These are phyloP conservation scores for Hibiscus trionum DNA, from an alignment of 345 rosid species.

Conservation along the genomic window DNA sequence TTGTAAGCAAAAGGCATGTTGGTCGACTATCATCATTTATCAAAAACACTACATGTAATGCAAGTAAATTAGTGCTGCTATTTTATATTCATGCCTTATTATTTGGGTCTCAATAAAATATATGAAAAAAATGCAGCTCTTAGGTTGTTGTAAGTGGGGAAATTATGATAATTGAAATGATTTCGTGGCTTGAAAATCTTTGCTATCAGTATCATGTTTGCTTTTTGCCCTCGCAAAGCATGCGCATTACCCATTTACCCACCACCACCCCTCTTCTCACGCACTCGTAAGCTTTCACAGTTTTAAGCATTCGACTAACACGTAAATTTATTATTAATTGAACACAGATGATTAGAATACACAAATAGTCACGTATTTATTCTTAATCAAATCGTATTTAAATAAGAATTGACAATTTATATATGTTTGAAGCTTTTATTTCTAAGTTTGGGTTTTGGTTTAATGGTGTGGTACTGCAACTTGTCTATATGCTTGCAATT, in stretches of 20 bases:
- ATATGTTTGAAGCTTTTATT: neutral
- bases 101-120: neutral
- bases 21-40: neutral
- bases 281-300: neutral
- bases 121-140: neutral
- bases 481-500: neutral
- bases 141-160: conserved; percentile 3
- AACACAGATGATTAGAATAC: no score
- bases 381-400: no score
- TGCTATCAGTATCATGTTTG: neutral
- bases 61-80: neutral
- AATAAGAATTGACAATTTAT: no score
- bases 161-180: conserved; percentile 6
- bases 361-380: no score
- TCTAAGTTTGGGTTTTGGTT: neutral
- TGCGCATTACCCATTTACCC: conserved; percentile 4
- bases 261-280: no score
- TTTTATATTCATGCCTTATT: neutral
- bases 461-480: neutral
- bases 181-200: conserved; percentile 1
- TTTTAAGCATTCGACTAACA: neutral
- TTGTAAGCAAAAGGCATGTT: neutral
- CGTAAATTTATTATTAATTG: no score
- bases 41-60: neutral
- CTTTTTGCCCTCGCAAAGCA: neutral